phyloP scores from a whole-genome alignment of 805 yeast species.

The Pichia kluyveri region DNA sequence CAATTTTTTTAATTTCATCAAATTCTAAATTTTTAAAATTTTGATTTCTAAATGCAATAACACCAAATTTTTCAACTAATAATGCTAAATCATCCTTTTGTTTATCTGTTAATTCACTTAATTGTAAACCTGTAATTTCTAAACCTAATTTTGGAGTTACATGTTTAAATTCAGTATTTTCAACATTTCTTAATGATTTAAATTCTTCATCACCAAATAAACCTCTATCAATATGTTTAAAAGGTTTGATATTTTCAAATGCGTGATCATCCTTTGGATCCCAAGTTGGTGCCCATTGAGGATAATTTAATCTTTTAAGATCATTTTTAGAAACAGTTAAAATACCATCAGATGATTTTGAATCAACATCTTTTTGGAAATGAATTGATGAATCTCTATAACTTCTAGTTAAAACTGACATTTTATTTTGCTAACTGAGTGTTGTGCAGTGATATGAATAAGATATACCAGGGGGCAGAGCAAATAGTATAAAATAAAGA shows the following conservation, averaged over 20 bases:
- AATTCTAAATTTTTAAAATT: constrained; percentile 53
- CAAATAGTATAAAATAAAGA: neutral
- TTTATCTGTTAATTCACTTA: constrained; percentile 39
- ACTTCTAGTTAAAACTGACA: constrained; percentile 4
- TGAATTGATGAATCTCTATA: constrained; percentile 6
- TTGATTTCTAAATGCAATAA: constrained; percentile 56
- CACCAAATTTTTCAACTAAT: constrained; percentile 60
- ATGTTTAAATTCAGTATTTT: constrained; percentile 25
- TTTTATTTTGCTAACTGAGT: neutral
- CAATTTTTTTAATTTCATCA: constrained; percentile 40
- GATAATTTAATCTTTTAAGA: constrained; percentile 5
- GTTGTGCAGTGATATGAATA: neutral
- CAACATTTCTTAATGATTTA: constrained; percentile 34
- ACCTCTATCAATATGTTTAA: constrained; percentile 54
- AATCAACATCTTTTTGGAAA: constrained; percentile 7
- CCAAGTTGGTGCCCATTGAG: constrained; percentile 14
- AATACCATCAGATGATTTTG: constrained; percentile 2
- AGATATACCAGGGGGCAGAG: neutral
- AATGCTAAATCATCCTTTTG: constrained; percentile 66
- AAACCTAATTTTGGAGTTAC: constrained; percentile 66
- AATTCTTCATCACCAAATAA: constrained; percentile 47
- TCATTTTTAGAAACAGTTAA: constrained; percentile 5
- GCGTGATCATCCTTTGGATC: constrained; percentile 9
- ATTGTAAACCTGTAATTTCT: constrained; percentile 51
- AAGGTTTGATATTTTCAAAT: constrained; percentile 36